A percentile compares a stretch with the other conserved stretches of the same genome.
Evolutionary conservation across 768 basidiomycete genomes (phyloP).

Genomic region (Ramaria rubella): DNA sequence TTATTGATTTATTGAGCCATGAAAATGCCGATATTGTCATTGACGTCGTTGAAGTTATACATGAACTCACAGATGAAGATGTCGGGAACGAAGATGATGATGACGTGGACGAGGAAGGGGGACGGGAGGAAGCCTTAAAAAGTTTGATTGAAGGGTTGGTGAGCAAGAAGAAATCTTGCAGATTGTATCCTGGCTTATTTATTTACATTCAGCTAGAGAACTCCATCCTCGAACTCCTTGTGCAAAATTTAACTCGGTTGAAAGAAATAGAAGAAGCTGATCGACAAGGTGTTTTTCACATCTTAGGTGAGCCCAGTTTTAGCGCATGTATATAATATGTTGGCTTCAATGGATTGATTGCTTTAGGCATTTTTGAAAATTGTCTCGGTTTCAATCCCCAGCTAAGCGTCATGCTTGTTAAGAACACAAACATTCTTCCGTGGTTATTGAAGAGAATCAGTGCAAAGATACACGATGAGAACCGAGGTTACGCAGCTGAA

Average conservation of each 20-base stretch:
- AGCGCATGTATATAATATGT: background rate
- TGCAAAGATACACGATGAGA: constrained; percentile 74
- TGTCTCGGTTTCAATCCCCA: constrained; percentile 78
- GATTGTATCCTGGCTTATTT: constrained; percentile 10
- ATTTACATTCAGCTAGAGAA: constrained; percentile 56
- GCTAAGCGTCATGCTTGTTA: constrained; percentile 60
- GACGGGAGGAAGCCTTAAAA: constrained; percentile 61
- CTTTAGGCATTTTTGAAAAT: constrained; percentile 85
- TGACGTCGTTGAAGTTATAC: constrained; percentile 85
- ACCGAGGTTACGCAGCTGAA: constrained; percentile 90
- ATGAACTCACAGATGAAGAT: constrained; percentile 96
- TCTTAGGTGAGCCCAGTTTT: constrained; percentile 51
- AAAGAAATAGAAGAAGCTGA: constrained; percentile 90
- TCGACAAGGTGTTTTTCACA: constrained; percentile 86
- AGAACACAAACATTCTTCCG: constrained; percentile 64
- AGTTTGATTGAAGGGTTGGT: constrained; percentile 73
- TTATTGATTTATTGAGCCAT: constrained; percentile 85
- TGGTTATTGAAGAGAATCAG: constrained; percentile 80
- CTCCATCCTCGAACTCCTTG: constrained; percentile 80
- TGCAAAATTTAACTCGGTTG: constrained; percentile 82
- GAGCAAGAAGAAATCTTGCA: constrained; percentile 20
- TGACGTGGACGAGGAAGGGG: constrained; percentile 54
- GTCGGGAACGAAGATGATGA: constrained; percentile 72
- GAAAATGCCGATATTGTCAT: constrained; percentile 98
- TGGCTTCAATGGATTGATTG: background rate